Percentiles rank a stretch among this genome's conserved stretches.
These are phyloP conservation scores for Medicago truncatula DNA, from an alignment of 306 rosid genomes.

Conservation along the genomic window DNA sequence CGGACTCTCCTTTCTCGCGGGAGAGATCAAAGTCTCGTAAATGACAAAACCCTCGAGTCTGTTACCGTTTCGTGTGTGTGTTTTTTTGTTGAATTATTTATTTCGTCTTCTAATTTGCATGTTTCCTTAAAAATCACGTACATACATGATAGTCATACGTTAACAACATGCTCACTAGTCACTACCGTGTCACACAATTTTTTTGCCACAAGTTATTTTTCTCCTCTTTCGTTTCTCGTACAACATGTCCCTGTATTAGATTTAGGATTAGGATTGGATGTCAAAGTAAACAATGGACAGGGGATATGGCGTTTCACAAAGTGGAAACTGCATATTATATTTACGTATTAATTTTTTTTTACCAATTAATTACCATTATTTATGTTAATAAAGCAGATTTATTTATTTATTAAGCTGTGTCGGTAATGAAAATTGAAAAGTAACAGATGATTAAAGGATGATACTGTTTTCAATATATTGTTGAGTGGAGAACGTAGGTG, in stretches of 20 bases:
- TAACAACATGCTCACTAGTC: background rate
- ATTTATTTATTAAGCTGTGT: background rate
- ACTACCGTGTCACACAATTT: background rate
- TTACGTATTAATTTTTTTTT: background rate
- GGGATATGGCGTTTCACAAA: background rate
- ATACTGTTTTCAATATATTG: no score
- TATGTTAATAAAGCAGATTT: background rate
- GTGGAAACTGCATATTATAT: background rate
- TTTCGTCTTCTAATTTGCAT: background rate
- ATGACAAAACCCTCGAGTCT: no score
- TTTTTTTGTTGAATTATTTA: no score
- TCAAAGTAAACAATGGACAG: conserved; percentile 21
- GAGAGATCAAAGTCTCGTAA: no score
- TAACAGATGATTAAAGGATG: background rate
- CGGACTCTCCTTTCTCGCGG: no score
- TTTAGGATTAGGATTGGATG: background rate
- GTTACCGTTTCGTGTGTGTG: no score
- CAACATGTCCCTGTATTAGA: background rate
- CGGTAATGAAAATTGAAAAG: background rate
- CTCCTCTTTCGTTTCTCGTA: background rate
- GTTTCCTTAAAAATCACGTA: background rate
- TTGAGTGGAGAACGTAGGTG: background rate
- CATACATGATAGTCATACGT: background rate
- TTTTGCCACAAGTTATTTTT: background rate
- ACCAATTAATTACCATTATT: background rate